A percentile compares a stretch with the other conserved stretches of the same genome.
These are phyloP conservation scores for Graphiopsis chlorocephala DNA, from an alignment of 2,329 filamentous ascomycete species.

Conservation along the genomic window DNA sequence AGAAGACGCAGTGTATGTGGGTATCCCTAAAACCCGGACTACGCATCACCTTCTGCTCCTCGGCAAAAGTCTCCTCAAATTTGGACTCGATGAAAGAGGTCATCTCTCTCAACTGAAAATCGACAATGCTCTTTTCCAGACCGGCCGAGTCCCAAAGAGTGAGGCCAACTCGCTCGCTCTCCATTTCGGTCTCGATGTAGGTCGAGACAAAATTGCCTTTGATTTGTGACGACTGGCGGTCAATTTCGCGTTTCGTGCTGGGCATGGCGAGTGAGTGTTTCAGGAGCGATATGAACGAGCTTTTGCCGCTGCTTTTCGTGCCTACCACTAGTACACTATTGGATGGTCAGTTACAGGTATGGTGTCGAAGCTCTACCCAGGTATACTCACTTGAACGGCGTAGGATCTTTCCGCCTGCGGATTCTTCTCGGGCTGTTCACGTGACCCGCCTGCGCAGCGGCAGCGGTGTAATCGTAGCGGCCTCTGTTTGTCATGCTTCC, in stretches of 20 bases:
- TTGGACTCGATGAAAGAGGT: conserved; percentile 92
- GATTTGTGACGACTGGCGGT: conserved; percentile 23
- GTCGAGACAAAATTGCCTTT: conserved; percentile 69
- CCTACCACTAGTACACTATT: conserved; percentile 84
- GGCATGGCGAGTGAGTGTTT: conserved; percentile 80
- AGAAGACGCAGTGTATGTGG: conserved; percentile 93
- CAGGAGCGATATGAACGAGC: conserved; percentile 94
- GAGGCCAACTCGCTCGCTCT: conserved; percentile 83
- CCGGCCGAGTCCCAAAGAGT: conserved; percentile 97
- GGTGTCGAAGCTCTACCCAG: neutral
- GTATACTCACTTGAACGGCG: conserved; percentile 87
- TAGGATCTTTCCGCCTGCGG: conserved; percentile 92
- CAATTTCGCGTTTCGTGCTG: conserved; percentile 64
- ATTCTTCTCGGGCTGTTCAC: conserved; percentile 91
- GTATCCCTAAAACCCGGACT: conserved; percentile 92
- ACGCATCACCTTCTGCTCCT: conserved; percentile 96
- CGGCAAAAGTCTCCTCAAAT: conserved; percentile 94
- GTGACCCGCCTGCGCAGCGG: conserved; percentile 75
- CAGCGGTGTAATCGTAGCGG: conserved; percentile 93
- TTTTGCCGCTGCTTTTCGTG: conserved; percentile 84
- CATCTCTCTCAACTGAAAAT: conserved; percentile 90
- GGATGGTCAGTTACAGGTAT: neutral
- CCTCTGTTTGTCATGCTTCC: conserved; percentile 97
- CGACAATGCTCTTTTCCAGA: conserved; percentile 89
- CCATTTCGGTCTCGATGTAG: conserved; percentile 92